Evolutionary conservation across 345 rosid species (phyloP).

Genomic region (Citropsis articulata): DNA sequence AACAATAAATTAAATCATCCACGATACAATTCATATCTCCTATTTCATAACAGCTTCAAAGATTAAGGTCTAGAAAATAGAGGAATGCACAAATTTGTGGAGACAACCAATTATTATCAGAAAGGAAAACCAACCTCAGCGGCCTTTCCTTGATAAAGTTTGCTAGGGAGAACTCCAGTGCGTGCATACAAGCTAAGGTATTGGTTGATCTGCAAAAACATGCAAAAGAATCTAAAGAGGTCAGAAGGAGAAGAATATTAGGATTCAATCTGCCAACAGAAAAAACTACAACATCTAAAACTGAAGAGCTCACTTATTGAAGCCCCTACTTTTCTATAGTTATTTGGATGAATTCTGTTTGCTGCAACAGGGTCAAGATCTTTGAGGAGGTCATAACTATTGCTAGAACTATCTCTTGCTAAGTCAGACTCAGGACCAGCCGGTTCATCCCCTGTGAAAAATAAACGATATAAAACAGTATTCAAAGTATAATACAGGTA

Average conservation of each 20-base stretch:
- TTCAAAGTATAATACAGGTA: slow-evolving; percentile 2
- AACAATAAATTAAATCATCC: background rate
- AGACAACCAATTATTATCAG: background rate
- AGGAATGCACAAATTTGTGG: background rate
- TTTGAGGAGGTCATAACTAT: slow-evolving; percentile 60
- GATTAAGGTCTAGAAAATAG: background rate
- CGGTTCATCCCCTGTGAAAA: slow-evolving; percentile 37
- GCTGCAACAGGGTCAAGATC: slow-evolving; percentile 90
- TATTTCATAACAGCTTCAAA: background rate
- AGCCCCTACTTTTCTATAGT: slow-evolving; percentile 66
- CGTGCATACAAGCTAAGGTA: slow-evolving; percentile 68
- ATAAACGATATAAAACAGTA: background rate
- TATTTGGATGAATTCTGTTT: slow-evolving; percentile 86
- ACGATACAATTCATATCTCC: background rate
- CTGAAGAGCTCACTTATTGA: background rate
- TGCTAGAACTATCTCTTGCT: slow-evolving; percentile 25
- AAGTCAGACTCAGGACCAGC: slow-evolving; percentile 26
- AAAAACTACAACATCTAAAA: background rate
- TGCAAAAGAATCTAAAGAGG: slow-evolving; percentile 14
- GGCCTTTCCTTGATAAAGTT: slow-evolving; percentile 60
- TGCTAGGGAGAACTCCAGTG: slow-evolving; percentile 71
- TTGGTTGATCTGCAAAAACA: slow-evolving; percentile 64
- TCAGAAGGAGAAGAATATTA: background rate
- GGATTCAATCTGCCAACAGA: background rate
- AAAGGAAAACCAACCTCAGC: slow-evolving; percentile 58